Conservation (phyloP, 441 rosid genomes). For the Raphanus hybrid region DNA sequence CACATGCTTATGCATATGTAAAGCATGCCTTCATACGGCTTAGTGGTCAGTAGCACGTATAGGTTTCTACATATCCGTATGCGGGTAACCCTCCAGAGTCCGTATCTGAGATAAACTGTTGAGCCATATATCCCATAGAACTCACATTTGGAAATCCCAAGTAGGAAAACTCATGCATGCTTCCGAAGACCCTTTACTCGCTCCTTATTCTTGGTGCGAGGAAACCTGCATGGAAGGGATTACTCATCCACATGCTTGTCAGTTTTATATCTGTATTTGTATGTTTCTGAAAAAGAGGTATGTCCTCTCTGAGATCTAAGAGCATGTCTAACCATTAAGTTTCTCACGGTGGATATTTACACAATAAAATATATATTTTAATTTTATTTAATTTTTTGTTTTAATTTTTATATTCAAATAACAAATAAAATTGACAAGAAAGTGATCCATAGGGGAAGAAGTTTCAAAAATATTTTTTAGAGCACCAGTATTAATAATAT, state of each 20-base stretch:
- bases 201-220: neutral
- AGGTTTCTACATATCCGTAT: neutral
- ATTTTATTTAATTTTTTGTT: too few relatives aligned
- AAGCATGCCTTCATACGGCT: constrained; percentile 4
- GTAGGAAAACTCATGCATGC: constrained; percentile 4
- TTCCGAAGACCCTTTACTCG: constrained; percentile 1
- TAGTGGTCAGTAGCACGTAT: neutral
- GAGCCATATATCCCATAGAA: neutral
- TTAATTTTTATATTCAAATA: too few relatives aligned
- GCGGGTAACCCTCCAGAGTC: neutral
- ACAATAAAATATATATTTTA: too few relatives aligned
- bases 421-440: too few relatives aligned
- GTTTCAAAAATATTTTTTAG: too few relatives aligned
- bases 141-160: neutral
- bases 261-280: neutral
- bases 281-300: neutral
- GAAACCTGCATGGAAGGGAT: neutral
- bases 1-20: neutral
- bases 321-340: too few relatives aligned
- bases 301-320: too few relatives aligned
- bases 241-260: constrained; percentile 6
- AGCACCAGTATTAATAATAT: too few relatives aligned
- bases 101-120: neutral
- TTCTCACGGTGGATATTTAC: too few relatives aligned
- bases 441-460: too few relatives aligned